Evolutionary conservation across 306 rosid species (phyloP).

Genomic region (Cicer chorassanicum): DNA sequence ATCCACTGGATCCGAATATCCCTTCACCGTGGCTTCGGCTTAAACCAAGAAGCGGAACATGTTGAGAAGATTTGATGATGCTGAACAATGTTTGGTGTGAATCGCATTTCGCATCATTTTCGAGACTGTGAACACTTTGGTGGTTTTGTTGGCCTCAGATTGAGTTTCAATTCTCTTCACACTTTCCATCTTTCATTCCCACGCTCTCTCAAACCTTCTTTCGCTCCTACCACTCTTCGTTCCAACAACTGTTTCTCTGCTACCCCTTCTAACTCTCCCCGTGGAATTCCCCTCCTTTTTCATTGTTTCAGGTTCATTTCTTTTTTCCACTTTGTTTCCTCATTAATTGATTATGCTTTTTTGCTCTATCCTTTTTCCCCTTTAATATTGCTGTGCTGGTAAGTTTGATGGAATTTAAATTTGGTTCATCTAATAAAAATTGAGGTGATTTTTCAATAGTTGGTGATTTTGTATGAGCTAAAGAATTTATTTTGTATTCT

Average conservation of each 20-base stretch:
- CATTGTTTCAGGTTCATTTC: slow-evolving; percentile 62
- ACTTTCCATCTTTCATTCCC: slow-evolving; percentile 47
- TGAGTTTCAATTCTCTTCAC: slow-evolving; percentile 39
- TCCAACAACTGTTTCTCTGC: slow-evolving; percentile 30
- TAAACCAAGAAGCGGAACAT: not conserved
- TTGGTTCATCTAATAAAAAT: not conserved
- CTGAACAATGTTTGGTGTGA: slow-evolving; percentile 48
- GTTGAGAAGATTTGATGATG: slow-evolving; percentile 29
- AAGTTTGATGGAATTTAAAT: not conserved
- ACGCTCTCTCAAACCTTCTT: slow-evolving; percentile 46
- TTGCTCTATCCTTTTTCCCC: not conserved
- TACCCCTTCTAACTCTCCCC: slow-evolving; percentile 53
- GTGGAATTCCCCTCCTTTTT: slow-evolving; percentile 55
- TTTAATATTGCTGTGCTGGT: not conserved
- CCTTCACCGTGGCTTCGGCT: not conserved
- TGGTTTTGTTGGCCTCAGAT: slow-evolving; percentile 32
- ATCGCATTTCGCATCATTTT: slow-evolving; percentile 62
- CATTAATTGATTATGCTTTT: too few species aligned
- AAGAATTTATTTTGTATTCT: not conserved
- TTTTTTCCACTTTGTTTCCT: not conserved
- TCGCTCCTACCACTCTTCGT: not conserved
- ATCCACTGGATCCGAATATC: not conserved
- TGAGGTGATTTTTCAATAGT: not conserved
- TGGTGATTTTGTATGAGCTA: not conserved
- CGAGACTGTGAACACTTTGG: slow-evolving; percentile 56